Evolutionary conservation across 371 early-diverging fungal species (phyloP), one percentile per base, ranked within the genome.

Genomic region (Rhizoclosmatium hyalinum): DNA sequence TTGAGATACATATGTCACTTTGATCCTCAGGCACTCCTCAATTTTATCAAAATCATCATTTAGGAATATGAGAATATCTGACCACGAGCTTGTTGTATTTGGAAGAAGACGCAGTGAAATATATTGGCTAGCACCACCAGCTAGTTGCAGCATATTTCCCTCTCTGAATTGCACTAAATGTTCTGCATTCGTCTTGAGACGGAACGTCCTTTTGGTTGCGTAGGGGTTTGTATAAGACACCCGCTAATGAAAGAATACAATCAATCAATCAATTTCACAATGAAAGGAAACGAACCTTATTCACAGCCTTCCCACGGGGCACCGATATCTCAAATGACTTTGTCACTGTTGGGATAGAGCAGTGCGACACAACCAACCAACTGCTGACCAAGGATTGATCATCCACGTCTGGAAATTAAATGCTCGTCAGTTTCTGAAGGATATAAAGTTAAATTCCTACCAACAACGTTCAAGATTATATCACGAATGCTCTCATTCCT

Each of bases 191-290:
- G 86, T 86, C 58, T 75, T 71, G 21, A 88, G 81, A 10, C 41
- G 58, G 73, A 88, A 83, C 21, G 50, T 43, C 62, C 82, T 83
- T 41, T 61, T 69, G 5, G 75, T 70, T 2, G 75, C 50, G 80
- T 84, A 88, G 12, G 86, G 86, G 72, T 88, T 88, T 39, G 83
- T 86, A 78, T 84, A 88, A 19, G 79, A 77, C 2, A 88, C 84
- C 2, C 86, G 78, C 88, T 87, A 43, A 17, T 44, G 46, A 39
- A 60, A 19, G 24, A 39, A 21, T 12, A 41, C 41, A 41, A 24
- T 64, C 12, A 64, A 12, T 32, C n/a, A n/a, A 64, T 39, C 6
- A 41, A 21, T 60, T 41, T 60, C 19, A 19, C 64, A 47, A 63
- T 12, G 14, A 3, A 62, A 62, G 12, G n/a, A n/a, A 21, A 42